These are phyloP conservation scores for Nicotiana knightiana DNA, from an alignment of 257 asterid genomes.

Conservation along the genomic window DNA sequence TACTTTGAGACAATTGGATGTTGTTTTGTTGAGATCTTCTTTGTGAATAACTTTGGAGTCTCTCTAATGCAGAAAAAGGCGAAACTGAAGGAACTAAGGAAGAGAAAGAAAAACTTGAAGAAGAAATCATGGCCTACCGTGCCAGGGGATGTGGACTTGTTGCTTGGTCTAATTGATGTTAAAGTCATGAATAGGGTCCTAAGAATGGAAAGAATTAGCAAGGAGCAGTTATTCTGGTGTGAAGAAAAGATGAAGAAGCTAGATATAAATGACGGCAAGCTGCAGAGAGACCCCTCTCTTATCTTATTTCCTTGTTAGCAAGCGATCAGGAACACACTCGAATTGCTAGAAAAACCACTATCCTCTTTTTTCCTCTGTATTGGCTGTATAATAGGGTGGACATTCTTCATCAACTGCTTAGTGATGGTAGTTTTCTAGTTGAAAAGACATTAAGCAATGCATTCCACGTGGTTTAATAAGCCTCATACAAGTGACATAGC, in stretches of 20 bases:
- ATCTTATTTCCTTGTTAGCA: conserved; percentile 59
- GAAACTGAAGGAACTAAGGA: conserved; percentile 71
- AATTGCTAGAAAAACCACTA: neutral
- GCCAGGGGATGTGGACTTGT: conserved; percentile 48
- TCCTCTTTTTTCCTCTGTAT: neutral
- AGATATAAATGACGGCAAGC: conserved; percentile 46
- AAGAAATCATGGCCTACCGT: conserved; percentile 61
- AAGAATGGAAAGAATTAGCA: conserved; percentile 52
- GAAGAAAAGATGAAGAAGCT: conserved; percentile 84
- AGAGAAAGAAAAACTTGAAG: conserved; percentile 57
- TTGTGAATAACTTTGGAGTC: neutral
- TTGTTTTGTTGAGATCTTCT: neutral
- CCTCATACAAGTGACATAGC: neutral
- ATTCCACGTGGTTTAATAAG: neutral
- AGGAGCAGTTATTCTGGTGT: conserved; percentile 74
- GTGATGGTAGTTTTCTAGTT: neutral
- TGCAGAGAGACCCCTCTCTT: conserved; percentile 81
- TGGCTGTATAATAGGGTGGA: conserved; percentile 7
- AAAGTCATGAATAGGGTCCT: conserved; percentile 62
- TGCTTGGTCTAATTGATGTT: conserved; percentile 66
- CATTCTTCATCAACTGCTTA: neutral
- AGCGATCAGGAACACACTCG: neutral
- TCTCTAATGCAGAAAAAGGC: conserved; percentile 54
- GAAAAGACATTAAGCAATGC: neutral
- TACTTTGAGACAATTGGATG: neutral